Evolutionary conservation across 2,329 filamentous ascomycete species (phyloP).

Genomic region (Monilinia laxa): DNA sequence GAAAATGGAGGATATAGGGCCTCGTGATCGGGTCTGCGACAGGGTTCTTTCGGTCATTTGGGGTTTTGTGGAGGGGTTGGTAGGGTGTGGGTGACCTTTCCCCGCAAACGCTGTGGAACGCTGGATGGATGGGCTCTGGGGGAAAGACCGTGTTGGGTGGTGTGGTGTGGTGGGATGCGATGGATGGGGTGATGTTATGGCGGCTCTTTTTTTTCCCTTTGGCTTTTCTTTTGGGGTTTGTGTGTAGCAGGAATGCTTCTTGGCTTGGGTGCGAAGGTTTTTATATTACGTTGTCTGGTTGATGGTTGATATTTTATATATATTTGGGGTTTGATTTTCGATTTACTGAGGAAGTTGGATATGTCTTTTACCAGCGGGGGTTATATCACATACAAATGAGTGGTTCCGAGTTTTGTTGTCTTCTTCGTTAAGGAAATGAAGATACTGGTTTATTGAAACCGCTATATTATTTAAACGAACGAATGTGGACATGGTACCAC

Average conservation of each 20-base stretch:
- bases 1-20: neutral
- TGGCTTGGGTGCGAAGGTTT: neutral
- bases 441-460: slow-evolving; percentile 32
- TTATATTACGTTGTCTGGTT: neutral
- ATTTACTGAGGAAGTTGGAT: neutral
- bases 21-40: slow-evolving; percentile 3
- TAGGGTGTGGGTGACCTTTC: neutral
- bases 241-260: neutral
- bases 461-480: neutral
- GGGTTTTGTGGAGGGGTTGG: neutral
- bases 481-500: slow-evolving; percentile 39
- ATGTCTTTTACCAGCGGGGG: neutral
- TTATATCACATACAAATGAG: neutral
- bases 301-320: neutral
- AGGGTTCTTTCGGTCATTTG: neutral
- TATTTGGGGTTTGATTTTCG: neutral
- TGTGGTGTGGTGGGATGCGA: neutral
- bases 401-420: neutral
- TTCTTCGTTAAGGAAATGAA: slow-evolving; percentile 39
- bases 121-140: neutral
- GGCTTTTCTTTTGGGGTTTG: neutral
- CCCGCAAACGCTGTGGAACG: slow-evolving; percentile 1
- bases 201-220: neutral
- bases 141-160: neutral
- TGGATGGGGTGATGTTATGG: neutral